phyloP scores from a whole-genome alignment of 768 basidiomycete species.

The Trametes cinnabarina region DNA sequence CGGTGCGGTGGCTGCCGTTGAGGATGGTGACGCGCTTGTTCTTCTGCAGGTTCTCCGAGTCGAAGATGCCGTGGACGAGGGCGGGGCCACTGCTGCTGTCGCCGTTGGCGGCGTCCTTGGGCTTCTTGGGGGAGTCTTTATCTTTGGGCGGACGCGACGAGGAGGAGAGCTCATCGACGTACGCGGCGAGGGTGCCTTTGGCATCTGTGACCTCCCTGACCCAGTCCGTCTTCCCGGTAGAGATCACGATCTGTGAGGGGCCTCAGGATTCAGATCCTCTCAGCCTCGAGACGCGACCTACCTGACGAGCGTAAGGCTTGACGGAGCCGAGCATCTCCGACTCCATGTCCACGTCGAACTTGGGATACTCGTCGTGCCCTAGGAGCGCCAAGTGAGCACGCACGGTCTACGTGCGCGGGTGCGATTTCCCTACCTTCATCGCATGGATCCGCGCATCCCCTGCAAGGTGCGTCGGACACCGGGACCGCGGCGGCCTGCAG shows the following conservation, averaged over 20 bases:
- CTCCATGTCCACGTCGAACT: conserved; percentile 77
- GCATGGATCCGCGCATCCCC: conserved; percentile 74
- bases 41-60: conserved; percentile 46
- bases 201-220: conserved; percentile 73
- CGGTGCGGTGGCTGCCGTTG: conserved; percentile 78
- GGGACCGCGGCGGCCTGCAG: conserved; percentile 63
- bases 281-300: conserved; percentile 20
- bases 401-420: neutral
- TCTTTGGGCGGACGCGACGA: conserved; percentile 9
- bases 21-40: conserved; percentile 58
- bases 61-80: conserved; percentile 54
- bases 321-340: conserved; percentile 83
- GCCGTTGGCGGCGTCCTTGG: neutral
- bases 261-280: neutral
- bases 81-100: no score
- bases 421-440: conserved; percentile 52
- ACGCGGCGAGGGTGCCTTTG: conserved; percentile 65
- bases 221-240: conserved; percentile 91
- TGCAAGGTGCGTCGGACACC: conserved; percentile 64
- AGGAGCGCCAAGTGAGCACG: neutral
- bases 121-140: conserved; percentile 8
- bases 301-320: conserved; percentile 82
- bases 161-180: conserved; percentile 34
- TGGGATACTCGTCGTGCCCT: conserved; percentile 78
- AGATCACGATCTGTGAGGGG: conserved; percentile 71